Evolutionary conservation across 768 basidiomycete species (phyloP).

Genomic region (Naematelia encephala): DNA sequence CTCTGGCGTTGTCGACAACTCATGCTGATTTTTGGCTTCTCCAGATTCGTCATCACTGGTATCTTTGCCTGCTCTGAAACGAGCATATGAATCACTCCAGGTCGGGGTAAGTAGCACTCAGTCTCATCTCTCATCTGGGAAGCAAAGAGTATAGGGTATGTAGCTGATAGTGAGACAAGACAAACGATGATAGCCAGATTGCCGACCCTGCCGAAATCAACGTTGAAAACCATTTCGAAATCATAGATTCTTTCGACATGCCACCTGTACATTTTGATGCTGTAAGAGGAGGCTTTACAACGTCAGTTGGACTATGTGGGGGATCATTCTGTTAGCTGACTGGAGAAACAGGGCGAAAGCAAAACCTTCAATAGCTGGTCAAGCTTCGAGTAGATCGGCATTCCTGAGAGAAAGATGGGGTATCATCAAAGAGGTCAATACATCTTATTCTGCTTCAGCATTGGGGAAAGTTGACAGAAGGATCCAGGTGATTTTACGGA

Average conservation of each 20-base stretch:
- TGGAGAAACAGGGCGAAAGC: slow-evolving; percentile 55
- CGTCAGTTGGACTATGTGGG: slow-evolving; percentile 55
- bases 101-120: slow-evolving; percentile 29
- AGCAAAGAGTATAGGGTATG: too few species aligned
- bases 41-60: slow-evolving; percentile 48
- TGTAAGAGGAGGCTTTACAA: slow-evolving; percentile 82
- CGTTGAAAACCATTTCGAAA: slow-evolving; percentile 59
- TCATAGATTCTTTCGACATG: slow-evolving; percentile 93
- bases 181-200: slow-evolving; percentile 33
- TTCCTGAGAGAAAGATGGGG: slow-evolving; percentile 80
- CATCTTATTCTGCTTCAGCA: background rate
- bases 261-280: slow-evolving; percentile 87
- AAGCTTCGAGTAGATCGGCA: slow-evolving; percentile 73
- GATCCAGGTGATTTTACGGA: slow-evolving; percentile 69
- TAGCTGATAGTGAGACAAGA: slow-evolving; percentile 14
- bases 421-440: slow-evolving; percentile 71
- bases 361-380: slow-evolving; percentile 69
- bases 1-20: background rate
- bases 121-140: too few species aligned
- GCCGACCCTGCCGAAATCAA: slow-evolving; percentile 46
- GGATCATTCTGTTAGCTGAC: slow-evolving; percentile 1
- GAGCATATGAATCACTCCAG: slow-evolving; percentile 49
- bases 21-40: slow-evolving; percentile 5
- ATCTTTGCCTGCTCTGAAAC: slow-evolving; percentile 40
- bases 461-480: background rate